A percentile compares a stretch with the other conserved stretches of the same genome.
Conservation (phyloP, 176 grass and related monocot genomes). For the barley (Hordeum vulgare) region MorexV3_pseudomolecules_assembly NC_058521.1:563120668-563121167, state of each 20-base stretch:
- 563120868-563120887: neutral
- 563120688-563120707: constrained; percentile 63
- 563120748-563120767: constrained; percentile 73
- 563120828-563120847: neutral
- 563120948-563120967: neutral
- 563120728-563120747: constrained; percentile 85
- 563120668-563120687: constrained; percentile 73
- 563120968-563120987: neutral
- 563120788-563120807: constrained; percentile 68
- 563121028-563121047: neutral
- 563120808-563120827: neutral
- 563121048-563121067: neutral
- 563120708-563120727: constrained; percentile 76
- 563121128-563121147: neutral
- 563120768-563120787: constrained; percentile 51
- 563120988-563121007: neutral
- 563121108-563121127: neutral
- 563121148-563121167: neutral
- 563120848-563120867: neutral
- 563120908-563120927: neutral
- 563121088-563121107: neutral
- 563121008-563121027: neutral
- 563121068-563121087: neutral
- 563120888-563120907: neutral
- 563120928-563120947: neutral